Percentiles rank a stretch among this genome's conserved stretches.
These are phyloP conservation scores for Mimosa bimucronata DNA, from an alignment of 306 rosid genomes.

Conservation along the genomic window DNA sequence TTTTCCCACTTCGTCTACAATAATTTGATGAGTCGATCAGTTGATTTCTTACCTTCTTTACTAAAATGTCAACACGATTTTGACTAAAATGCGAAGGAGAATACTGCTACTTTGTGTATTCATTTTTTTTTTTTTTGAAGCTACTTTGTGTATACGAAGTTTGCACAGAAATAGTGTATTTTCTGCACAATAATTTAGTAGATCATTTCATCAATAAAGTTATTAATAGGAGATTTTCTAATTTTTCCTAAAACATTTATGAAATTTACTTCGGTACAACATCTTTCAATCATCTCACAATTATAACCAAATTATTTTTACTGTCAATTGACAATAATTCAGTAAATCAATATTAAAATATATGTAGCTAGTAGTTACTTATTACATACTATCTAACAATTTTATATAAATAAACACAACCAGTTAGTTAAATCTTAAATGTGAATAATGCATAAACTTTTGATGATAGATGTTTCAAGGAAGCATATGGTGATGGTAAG, in stretches of 20 bases:
- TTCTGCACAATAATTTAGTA: too few relatives aligned
- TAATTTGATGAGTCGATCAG: background rate
- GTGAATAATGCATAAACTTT: background rate
- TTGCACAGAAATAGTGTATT: too few relatives aligned
- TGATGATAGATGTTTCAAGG: background rate
- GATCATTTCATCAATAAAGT: too few relatives aligned
- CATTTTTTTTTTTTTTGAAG: too few relatives aligned
- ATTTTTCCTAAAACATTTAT: background rate
- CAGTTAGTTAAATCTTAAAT: background rate
- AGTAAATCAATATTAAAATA: background rate
- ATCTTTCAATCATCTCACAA: background rate
- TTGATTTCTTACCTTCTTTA: too few relatives aligned
- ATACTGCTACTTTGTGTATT: too few relatives aligned
- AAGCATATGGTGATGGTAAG: background rate
- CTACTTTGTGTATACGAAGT: too few relatives aligned
- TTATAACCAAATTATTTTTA: background rate
- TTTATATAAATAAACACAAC: background rate
- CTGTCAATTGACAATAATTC: background rate
- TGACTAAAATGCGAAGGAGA: background rate
- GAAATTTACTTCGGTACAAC: background rate
- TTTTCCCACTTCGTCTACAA: background rate
- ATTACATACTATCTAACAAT: too few relatives aligned
- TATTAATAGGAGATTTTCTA: too few relatives aligned
- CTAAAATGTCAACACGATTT: background rate
- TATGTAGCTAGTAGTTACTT: too few relatives aligned